These are phyloP conservation scores for Quercus cerris DNA, from an alignment of 306 rosid species.

Conservation along the genomic window DNA sequence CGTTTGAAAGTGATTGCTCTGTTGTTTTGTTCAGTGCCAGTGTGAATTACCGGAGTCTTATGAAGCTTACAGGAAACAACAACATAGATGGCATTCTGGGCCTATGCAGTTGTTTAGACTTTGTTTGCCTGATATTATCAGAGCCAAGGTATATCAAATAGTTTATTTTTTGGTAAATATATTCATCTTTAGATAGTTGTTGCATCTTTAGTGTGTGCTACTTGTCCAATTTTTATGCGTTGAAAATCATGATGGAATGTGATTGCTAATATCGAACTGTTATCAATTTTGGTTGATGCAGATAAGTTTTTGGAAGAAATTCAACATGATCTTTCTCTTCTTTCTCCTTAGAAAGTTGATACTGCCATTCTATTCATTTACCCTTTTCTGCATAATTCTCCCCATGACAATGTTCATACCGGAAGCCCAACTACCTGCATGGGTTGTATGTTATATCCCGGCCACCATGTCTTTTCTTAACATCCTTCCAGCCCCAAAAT, in stretches of 20 bases:
- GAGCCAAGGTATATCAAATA: conserved; percentile 48
- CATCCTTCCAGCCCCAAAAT: conserved; percentile 85
- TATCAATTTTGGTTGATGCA: conserved; percentile 36
- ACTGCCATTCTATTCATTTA: conserved; percentile 84
- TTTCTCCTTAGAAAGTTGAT: conserved; percentile 84
- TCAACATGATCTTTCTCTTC: conserved; percentile 88
- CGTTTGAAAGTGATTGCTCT: conserved; percentile 14
- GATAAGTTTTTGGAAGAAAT: conserved; percentile 86
- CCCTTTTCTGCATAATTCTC: conserved; percentile 86
- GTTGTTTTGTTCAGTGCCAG: conserved; percentile 60
- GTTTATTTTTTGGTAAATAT: no score
- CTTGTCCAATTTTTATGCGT: not conserved
- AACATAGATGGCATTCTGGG: conserved; percentile 94
- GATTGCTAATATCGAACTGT: conserved; percentile 22
- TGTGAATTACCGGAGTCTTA: conserved; percentile 94
- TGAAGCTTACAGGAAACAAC: conserved; percentile 92
- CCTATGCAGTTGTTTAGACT: conserved; percentile 97
- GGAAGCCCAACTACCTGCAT: conserved; percentile 76
- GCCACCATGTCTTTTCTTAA: conserved; percentile 90
- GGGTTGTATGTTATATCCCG: conserved; percentile 90
- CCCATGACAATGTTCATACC: conserved; percentile 97
- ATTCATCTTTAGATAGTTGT: not conserved
- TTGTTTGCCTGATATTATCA: conserved; percentile 66
- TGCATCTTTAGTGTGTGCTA: not conserved
- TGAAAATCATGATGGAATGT: not conserved